Conservation (phyloP, 345 rosid species). For the Chamaenerion angustifolium region DNA sequence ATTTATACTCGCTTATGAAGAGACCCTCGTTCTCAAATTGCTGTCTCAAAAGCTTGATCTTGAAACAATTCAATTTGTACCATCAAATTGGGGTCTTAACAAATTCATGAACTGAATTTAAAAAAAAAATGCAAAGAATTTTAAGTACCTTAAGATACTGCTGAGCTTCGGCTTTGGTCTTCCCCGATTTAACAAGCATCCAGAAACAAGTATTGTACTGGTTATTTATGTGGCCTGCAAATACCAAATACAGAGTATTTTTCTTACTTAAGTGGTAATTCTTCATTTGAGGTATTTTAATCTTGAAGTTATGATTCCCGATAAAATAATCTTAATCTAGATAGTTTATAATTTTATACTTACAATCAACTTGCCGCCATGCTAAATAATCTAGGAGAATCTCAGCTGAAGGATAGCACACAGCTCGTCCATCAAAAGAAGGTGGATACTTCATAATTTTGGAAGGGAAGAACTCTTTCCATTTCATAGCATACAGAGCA, state of each 20-base stretch:
- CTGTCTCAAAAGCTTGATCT: too few relatives aligned
- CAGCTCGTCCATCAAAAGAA: slow-evolving; percentile 78
- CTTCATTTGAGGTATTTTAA: neutral
- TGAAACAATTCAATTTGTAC: too few relatives aligned
- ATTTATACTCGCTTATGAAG: neutral
- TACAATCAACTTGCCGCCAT: slow-evolving; percentile 98
- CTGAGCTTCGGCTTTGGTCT: slow-evolving; percentile 67
- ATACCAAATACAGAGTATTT: neutral
- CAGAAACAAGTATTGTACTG: slow-evolving; percentile 94
- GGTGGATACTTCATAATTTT: slow-evolving; percentile 61
- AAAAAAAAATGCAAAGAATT: neutral
- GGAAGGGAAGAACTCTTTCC: slow-evolving; percentile 65
- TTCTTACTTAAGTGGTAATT: neutral
- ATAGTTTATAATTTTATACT: slow-evolving; percentile 18
- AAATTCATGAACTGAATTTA: neutral
- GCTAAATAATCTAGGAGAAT: slow-evolving; percentile 75
- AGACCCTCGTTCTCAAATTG: neutral
- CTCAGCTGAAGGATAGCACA: slow-evolving; percentile 69
- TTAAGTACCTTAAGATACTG: slow-evolving; percentile 43
- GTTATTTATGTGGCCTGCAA: slow-evolving; percentile 85
- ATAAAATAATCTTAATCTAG: neutral
- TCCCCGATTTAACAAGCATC: slow-evolving; percentile 82
- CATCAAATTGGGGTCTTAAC: neutral
- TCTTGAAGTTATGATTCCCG: neutral
- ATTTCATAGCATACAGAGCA: slow-evolving; percentile 48